phyloP scores from a whole-genome alignment of 768 basidiomycete species.

The Rhodocollybia butyracea region DNA sequence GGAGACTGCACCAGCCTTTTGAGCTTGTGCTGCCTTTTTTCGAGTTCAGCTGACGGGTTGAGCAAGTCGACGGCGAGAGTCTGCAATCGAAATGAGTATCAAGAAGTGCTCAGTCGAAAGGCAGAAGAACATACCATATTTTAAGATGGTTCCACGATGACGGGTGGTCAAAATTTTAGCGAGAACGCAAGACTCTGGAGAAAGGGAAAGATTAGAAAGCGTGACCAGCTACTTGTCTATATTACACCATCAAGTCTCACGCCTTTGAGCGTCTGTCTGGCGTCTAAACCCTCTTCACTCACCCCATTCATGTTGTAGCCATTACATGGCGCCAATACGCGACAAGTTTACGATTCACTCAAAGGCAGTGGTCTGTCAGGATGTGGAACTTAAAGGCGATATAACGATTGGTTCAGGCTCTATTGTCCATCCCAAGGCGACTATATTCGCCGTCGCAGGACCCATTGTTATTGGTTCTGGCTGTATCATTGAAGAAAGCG shows the following conservation, averaged over 20 bases:
- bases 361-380: conserved; percentile 87
- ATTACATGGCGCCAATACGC: conserved; percentile 50
- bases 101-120: neutral
- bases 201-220: neutral
- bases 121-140: conserved; percentile 1
- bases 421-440: conserved; percentile 91
- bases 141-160: conserved; percentile 5
- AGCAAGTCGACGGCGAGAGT: conserved; percentile 97
- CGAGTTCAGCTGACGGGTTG: conserved; percentile 86
- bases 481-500: conserved; percentile 90
- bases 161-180: conserved; percentile 1
- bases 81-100: conserved; percentile 35
- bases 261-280: neutral
- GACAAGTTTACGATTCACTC: conserved; percentile 91
- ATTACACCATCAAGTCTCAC: neutral
- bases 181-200: neutral
- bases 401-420: conserved; percentile 91
- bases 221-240: neutral
- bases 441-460: conserved; percentile 87
- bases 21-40: conserved; percentile 94
- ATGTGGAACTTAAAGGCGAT: conserved; percentile 92
- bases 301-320: no score
- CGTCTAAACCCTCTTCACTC: no score
- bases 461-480: conserved; percentile 87
- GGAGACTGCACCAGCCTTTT: conserved; percentile 98